These are phyloP conservation scores for Fusarium mangiferae DNA, from an alignment of 2,329 filamentous ascomycete genomes.

Conservation along the genomic window DNA sequence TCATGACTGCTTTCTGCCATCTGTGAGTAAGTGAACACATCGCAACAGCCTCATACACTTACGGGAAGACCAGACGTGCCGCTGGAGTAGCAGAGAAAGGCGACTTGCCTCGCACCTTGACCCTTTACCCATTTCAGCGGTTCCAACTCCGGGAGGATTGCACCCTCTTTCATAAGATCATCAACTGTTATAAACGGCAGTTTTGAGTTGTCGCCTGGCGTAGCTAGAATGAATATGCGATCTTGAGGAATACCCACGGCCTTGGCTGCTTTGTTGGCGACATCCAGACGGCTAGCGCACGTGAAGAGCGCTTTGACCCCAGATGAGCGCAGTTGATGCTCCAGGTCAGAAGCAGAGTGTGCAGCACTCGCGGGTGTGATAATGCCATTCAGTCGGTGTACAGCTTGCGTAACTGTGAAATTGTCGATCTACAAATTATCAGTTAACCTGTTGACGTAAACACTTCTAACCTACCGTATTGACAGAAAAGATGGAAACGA, in stretches of 20 bases:
- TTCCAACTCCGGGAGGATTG: fast-evolving
- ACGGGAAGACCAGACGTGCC: not conserved
- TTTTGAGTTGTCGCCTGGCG: not conserved
- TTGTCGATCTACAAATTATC: not conserved
- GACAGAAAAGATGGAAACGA: conserved; percentile 77
- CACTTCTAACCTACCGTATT: conserved; percentile 63
- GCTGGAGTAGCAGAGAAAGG: not conserved
- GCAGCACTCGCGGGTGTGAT: not conserved
- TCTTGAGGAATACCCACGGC: not conserved
- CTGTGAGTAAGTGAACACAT: not conserved
- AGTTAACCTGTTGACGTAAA: not conserved
- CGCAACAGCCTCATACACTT: not conserved
- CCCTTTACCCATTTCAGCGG: not conserved
- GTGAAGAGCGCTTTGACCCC: not conserved
- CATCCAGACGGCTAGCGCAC: not conserved
- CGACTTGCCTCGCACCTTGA: not conserved
- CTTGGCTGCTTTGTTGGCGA: not conserved
- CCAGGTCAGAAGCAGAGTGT: not conserved
- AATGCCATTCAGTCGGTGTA: not conserved
- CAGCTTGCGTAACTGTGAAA: not conserved
- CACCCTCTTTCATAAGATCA: not conserved
- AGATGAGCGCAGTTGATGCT: not conserved
- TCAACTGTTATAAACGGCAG: not conserved
- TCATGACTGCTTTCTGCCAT: not conserved
- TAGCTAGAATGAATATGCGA: not conserved